Conservation (phyloP, 768 basidiomycete species). For the Psilocybe tampanensis region DNA sequence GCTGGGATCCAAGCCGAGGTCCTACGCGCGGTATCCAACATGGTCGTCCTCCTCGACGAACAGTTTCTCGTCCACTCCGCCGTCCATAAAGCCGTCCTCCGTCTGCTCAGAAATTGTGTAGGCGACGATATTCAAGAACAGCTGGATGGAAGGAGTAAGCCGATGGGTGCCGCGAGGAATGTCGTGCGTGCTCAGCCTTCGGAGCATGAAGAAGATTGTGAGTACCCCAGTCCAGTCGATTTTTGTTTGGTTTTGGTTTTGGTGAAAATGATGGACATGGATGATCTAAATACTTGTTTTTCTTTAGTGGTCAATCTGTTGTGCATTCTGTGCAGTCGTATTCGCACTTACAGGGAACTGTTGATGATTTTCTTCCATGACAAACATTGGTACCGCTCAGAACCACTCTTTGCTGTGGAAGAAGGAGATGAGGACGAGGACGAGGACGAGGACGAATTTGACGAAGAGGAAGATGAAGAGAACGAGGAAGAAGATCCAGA, state of each 20-base stretch:
- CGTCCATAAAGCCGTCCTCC: constrained; percentile 85
- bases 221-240: constrained; percentile 35
- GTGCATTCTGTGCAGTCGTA: constrained; percentile 90
- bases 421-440: constrained; percentile 75
- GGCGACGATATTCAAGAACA: constrained; percentile 93
- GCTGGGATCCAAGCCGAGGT: constrained; percentile 92
- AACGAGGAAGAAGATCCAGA: constrained; percentile 48
- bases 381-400: constrained; percentile 82
- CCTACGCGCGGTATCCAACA: constrained; percentile 82
- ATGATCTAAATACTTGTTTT: not conserved
- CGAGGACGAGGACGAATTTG: constrained; percentile 54
- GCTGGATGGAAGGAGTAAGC: constrained; percentile 71
- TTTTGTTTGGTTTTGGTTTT: too few species aligned
- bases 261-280: not conserved
- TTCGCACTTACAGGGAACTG: constrained; percentile 84
- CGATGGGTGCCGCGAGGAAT: constrained; percentile 85
- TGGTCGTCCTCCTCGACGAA: constrained; percentile 90
- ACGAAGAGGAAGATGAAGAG: constrained; percentile 53
- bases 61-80: constrained; percentile 92
- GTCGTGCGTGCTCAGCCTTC: constrained; percentile 71
- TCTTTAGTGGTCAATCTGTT: constrained; percentile 86
- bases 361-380: constrained; percentile 98
- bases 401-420: constrained; percentile 73
- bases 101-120: constrained; percentile 83
- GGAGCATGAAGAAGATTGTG: constrained; percentile 88